Evolutionary conservation across 345 rosid species (phyloP), one percentile per base, ranked within the genome.

Genomic region (Hypericum androsaemum): DNA sequence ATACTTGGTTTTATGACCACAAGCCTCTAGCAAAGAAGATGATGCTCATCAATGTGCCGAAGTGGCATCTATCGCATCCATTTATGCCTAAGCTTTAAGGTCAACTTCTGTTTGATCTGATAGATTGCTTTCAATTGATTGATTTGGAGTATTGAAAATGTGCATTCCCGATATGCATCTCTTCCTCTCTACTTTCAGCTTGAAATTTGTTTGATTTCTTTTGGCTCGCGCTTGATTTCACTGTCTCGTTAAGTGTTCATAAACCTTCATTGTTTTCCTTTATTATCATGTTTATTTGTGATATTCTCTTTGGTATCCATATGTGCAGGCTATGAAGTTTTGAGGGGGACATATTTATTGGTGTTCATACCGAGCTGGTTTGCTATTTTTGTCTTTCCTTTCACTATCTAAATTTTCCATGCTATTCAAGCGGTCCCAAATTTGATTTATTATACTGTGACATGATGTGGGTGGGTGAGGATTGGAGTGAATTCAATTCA

Each of bases 391-490:
- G 32, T 22, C 2, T 22, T 22, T 22, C 32, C 32, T 22, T 22
- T 22, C 32, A 4, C 32, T 22, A 4, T 22, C 32, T 22, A 22
- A 22, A 10, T 8, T 43, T 48, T 7, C 53, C 15, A 16, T 57
- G 52, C 60, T 46, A 54, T 73, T 36, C 64, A 92, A 97, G 98
- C 58, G 99, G 99, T 6, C 99, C 97, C 4, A 94, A 88, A 74
- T 94, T 94, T 77, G 97, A 94, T 60, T 97, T 97, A 14, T 54
- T 88, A 66, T 94, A 86, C 41, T 95, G 97, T 47, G 97, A 94
- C 68, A 88, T 94, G 99, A 97, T 88, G 73, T 88, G 88, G 72
- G 99, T 97, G 37, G 99, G 88, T 55, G 99, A 94, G 52, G 99
- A 94, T 62, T 94, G 99, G 99, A 94, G 88, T 52, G 99, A 94